These are phyloP conservation scores for Eucommia ulmoides DNA, from an alignment of 257 asterid species.

Conservation along the genomic window DNA sequence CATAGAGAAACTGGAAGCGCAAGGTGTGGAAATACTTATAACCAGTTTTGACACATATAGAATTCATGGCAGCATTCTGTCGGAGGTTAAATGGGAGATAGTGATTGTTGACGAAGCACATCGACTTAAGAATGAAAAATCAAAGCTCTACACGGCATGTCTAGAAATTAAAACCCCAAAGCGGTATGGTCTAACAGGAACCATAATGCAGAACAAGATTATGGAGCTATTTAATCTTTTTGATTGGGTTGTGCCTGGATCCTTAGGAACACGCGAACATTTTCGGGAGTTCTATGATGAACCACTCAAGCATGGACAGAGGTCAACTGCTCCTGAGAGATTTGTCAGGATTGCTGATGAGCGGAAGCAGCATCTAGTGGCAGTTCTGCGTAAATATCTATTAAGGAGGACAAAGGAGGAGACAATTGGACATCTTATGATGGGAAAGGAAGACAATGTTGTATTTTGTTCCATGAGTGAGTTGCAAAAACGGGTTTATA, in stretches of 20 bases:
- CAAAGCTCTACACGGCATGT: slow-evolving; percentile 68
- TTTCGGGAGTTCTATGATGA: slow-evolving; percentile 90
- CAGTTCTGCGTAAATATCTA: slow-evolving; percentile 60
- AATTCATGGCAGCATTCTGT: slow-evolving; percentile 57
- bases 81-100: slow-evolving; percentile 65
- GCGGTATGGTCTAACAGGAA: slow-evolving; percentile 95
- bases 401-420: slow-evolving; percentile 94
- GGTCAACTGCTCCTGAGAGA: slow-evolving; percentile 77
- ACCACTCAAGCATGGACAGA: slow-evolving; percentile 93
- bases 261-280: slow-evolving; percentile 87
- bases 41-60: slow-evolving; percentile 93
- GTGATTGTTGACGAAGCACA: slow-evolving; percentile 90
- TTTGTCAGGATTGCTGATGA: slow-evolving; percentile 70
- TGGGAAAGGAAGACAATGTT: slow-evolving; percentile 93
- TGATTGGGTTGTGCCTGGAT: slow-evolving; percentile 75
- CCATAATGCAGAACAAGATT: slow-evolving; percentile 86
- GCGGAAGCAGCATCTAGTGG: slow-evolving; percentile 66
- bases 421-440: slow-evolving; percentile 93
- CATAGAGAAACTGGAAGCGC: slow-evolving; percentile 51
- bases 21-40: slow-evolving; percentile 55
- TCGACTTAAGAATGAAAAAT: slow-evolving; percentile 83
- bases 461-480: slow-evolving; percentile 94
- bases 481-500: slow-evolving; percentile 77
- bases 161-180: slow-evolving; percentile 55
- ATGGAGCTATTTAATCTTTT: slow-evolving; percentile 87